Evolutionary conservation across 1,284 basidiomycete species (phyloP).

Genomic region (Cystobasidium sp.): DNA sequence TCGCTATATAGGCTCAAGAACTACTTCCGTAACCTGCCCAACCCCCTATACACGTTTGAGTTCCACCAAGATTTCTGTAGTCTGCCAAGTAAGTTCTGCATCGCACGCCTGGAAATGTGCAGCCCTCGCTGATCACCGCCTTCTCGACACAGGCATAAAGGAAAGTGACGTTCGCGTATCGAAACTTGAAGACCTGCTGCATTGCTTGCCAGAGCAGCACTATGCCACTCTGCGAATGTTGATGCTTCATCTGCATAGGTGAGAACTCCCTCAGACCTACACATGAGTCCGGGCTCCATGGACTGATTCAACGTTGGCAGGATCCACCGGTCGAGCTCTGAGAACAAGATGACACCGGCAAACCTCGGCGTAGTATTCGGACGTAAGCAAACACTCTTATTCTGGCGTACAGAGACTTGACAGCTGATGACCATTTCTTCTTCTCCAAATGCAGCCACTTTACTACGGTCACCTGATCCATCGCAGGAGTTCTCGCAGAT

Average conservation of each 20-base stretch:
- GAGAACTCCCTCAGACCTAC: slow-evolving; percentile 38
- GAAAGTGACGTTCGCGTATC: slow-evolving; percentile 67
- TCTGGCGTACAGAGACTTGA: slow-evolving; percentile 41
- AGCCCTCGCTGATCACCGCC: slow-evolving; percentile 3
- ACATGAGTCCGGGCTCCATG: not conserved
- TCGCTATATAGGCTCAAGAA: no score
- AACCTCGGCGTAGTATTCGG: slow-evolving; percentile 99
- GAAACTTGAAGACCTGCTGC: slow-evolving; percentile 70
- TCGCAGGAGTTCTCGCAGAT: slow-evolving; percentile 89
- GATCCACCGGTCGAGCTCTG: slow-evolving; percentile 69
- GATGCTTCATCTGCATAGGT: slow-evolving; percentile 86
- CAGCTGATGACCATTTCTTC: not conserved
- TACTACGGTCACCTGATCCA: slow-evolving; percentile 86
- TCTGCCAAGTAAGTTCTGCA: slow-evolving; percentile 63
- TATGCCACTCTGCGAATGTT: slow-evolving; percentile 81
- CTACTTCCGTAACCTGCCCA: slow-evolving; percentile 89
- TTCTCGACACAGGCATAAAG: slow-evolving; percentile 54
- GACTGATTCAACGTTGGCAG: slow-evolving; percentile 58
- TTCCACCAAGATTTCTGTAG: slow-evolving; percentile 87
- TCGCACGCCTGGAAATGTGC: not conserved
- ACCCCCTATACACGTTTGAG: slow-evolving; percentile 86
- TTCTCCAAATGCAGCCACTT: slow-evolving; percentile 69
- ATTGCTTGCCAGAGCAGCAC: slow-evolving; percentile 80
- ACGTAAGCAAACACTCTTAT: slow-evolving; percentile 67
- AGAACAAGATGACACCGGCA: slow-evolving; percentile 91